Evolutionary conservation across 1,284 basidiomycete species (phyloP), one percentile per base, ranked within the genome.

Genomic region (Sphagnurus paluster): DNA sequence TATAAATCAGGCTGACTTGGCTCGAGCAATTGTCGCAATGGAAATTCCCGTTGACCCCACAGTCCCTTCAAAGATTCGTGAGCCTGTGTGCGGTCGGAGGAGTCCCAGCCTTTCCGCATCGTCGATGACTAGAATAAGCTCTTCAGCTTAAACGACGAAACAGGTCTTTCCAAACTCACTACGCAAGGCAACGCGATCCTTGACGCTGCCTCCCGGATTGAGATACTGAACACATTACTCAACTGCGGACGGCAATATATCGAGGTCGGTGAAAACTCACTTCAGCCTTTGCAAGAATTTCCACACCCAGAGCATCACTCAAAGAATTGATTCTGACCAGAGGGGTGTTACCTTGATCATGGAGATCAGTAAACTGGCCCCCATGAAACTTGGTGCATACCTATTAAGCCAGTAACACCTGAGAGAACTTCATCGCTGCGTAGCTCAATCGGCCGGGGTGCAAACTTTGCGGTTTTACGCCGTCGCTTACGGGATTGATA

Each of bases 31-130:
- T 2, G 90, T 97, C 0, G 97, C 95, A 38, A 99, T 86, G 0
- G 93, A 97, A 44, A 99, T 99, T 1, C 96, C 97, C 0, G 97
- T 99, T 2, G 92, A 96, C 0, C 97, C 96, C 1, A 97, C 93
- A 0, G 96, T 99, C 0, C 97, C 97, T 66, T 99, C 97, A 51
- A 98, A 99, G 38, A 99, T 93, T 11, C 93, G 85, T 0, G 91
- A 97, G 2, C 90, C 89, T 0, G 93, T 94, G 55, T 95, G 68
- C 0, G 96, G 97, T 54, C 85, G 78, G 1, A 99, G 70, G 5
- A 93, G 70, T 0, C 93, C 93, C 54, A 81, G 75, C 11, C 79
- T 77, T 65, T 99, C 97, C 0, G 97, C 97, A 60, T 98, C 91
- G 51, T 93, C 80, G 54, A 98, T 93, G 74, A 98, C 93, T 96